Conservation (phyloP, 2,329 filamentous ascomycete species). For the Ophiostoma perfectum region DNA sequence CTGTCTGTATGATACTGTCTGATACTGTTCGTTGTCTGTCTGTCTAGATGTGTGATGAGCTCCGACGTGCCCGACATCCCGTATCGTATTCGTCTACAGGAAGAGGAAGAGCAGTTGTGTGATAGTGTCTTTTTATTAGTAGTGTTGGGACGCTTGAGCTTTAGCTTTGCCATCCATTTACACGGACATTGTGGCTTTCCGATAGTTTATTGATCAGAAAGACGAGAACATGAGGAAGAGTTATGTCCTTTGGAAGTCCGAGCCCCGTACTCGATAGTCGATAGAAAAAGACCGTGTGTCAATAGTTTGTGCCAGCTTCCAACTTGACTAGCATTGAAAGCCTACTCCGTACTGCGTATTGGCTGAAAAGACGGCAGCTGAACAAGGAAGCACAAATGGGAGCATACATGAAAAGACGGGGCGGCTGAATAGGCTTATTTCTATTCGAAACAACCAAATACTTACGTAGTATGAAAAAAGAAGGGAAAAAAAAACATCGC, state of each 20-base stretch:
- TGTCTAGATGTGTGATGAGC: not conserved
- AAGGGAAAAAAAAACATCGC: not conserved
- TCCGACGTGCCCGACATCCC: not conserved
- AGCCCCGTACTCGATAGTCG: not conserved
- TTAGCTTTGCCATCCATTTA: not conserved
- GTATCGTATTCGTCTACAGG: not conserved
- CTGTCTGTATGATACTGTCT: not conserved
- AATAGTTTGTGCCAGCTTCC: not conserved
- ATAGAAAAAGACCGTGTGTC: conserved; percentile 4
- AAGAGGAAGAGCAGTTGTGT: not conserved
- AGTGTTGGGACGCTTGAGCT: not conserved
- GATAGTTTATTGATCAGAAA: not conserved
- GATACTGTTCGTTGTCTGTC: not conserved
- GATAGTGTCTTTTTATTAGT: not conserved
- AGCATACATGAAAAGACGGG: not conserved
- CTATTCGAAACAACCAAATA: too few species aligned
- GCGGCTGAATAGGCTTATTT: not conserved
- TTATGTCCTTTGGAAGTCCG: not conserved
- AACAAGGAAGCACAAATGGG: not conserved
- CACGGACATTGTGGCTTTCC: not conserved
- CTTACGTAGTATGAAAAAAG: too few species aligned
- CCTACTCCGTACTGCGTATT: not conserved
- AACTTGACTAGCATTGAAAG: not conserved
- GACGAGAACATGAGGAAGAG: not conserved
- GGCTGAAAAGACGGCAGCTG: not conserved